Base-by-base conservation (phyloP, 345 rosid genomes). In the Brassica carinata region DNA sequence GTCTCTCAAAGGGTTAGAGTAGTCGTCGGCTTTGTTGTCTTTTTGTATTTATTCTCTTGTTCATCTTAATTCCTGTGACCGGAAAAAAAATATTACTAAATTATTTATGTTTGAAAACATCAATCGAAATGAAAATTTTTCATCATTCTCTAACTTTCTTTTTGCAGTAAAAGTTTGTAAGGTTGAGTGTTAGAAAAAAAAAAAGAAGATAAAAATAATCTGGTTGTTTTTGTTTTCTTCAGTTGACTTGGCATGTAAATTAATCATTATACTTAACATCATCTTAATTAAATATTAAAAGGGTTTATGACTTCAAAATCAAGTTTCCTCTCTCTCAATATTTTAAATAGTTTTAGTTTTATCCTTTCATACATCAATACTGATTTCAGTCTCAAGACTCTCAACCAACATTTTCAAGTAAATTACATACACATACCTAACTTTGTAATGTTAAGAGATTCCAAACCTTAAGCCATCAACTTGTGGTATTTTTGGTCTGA, bases 21-120 rank as follows among this genome's bases (percentile, higher is more conserved):
- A 65, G 79, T 78, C 85, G 72, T 77, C 76, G 64, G 64, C 85
- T 82, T 78, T 58, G 71, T 45, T 77, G 74, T 68, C 33, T 72
- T 69, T 61, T 61, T 62, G 3, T 27, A 3, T 26, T 45, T 64
- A 9, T 55, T 19, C 7, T 8, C 11, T 66, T 67, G 55, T 68
- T 67, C 34, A 18, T 67, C 53, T 2, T 36, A 4, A 31, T 31
- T 31, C 34, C 34, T 36, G n/a, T 58, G 69, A 80, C 74, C 15
- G 14, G 43, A 33, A 71, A 51, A 53, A n/a, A 53, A 53, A 15
- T 36, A 38, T 8, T n/a, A 53, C 59, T 53, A 53, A 53, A 5
- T 53, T 4, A 51, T 51, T 51, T 14, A 13, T 45, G 59, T 53
- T 53, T 53, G 3, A 7, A 53, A 53, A 53, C 15, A 14, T 2